Percentiles rank a stretch among this genome's conserved stretches.
Evolutionary conservation across 345 rosid species (phyloP).

Genomic region (Euphorbia peplus): DNA sequence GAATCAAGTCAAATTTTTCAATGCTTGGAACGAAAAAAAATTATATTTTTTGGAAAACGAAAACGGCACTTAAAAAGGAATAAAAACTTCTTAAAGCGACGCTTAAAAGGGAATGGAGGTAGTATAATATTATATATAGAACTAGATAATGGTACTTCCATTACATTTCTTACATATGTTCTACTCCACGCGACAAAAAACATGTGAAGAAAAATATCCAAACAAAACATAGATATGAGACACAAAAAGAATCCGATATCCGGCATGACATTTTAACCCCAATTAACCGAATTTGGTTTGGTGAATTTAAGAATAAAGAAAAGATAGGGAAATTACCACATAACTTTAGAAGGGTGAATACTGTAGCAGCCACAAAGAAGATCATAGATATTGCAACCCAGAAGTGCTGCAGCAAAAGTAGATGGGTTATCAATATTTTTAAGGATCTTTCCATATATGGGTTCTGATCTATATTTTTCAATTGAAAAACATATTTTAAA

Average conservation of each 20-base stretch:
- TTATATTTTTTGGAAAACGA: too few species aligned
- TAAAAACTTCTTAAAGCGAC: too few species aligned
- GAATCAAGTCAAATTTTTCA: too few species aligned
- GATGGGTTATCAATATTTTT: conserved; percentile 9
- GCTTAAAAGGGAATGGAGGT: too few species aligned
- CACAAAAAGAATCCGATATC: conserved; percentile 4
- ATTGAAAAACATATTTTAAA: not conserved
- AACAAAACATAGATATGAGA: not conserved
- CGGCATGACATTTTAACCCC: conserved; percentile 4
- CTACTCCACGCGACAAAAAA: not conserved
- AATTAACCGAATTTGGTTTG: not conserved
- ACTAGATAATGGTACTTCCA: not conserved
- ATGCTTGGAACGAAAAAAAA: too few species aligned
- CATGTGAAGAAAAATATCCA: not conserved
- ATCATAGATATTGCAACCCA: conserved; percentile 99
- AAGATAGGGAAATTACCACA: conserved; percentile 53
- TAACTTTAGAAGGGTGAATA: conserved; percentile 83
- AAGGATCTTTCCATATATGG: conserved; percentile 5
- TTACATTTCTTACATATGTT: not conserved
- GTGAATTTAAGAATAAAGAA: not conserved
- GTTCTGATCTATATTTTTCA: not conserved
- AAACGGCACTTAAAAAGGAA: too few species aligned
- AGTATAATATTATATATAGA: not conserved
- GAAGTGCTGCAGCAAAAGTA: conserved; percentile 61
- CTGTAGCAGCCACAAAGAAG: conserved; percentile 86